Conservation (phyloP, 371 early-diverging fungal genomes). For the Mortierella polycephala region DNA sequence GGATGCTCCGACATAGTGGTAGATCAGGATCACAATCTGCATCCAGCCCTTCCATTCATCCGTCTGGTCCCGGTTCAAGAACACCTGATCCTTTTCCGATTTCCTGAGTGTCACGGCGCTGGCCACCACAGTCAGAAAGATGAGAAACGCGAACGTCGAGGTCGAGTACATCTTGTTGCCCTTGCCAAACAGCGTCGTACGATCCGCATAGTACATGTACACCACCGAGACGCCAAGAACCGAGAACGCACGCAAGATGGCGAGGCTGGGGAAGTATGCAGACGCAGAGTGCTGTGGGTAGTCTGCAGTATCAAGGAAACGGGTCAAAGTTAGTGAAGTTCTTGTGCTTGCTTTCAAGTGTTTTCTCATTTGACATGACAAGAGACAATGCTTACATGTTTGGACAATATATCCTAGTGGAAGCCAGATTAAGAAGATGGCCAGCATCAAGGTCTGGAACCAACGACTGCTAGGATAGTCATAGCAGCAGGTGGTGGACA, state of each 20-base stretch:
- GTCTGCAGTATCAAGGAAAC: conserved; percentile 2
- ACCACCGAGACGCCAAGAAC: conserved; percentile 64
- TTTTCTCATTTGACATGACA: neutral
- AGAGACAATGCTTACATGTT: conserved; percentile 32
- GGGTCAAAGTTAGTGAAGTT: neutral
- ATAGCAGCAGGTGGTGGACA: conserved; percentile 71
- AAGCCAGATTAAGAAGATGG: conserved; percentile 58
- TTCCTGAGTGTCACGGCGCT: conserved; percentile 62
- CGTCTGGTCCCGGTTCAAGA: conserved; percentile 78
- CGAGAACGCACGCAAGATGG: conserved; percentile 58
- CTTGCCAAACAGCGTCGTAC: conserved; percentile 75
- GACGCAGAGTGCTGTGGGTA: conserved; percentile 9
- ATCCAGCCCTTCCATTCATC: conserved; percentile 93
- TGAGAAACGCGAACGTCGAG: conserved; percentile 58
- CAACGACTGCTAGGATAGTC: conserved; percentile 62
- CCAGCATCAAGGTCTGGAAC: conserved; percentile 58
- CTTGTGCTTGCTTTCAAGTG: neutral
- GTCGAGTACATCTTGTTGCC: conserved; percentile 67
- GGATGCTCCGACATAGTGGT: conserved; percentile 78
- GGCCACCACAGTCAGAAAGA: conserved; percentile 52
- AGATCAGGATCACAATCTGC: conserved; percentile 80
- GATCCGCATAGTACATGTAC: conserved; percentile 74
- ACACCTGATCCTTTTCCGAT: conserved; percentile 62
- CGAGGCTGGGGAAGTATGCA: conserved; percentile 51
- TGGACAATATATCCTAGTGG: conserved; percentile 56